phyloP scores from a whole-genome alignment of 495 filamentous ascomycete genomes.

The Penicillium bovifimosum region DNA sequence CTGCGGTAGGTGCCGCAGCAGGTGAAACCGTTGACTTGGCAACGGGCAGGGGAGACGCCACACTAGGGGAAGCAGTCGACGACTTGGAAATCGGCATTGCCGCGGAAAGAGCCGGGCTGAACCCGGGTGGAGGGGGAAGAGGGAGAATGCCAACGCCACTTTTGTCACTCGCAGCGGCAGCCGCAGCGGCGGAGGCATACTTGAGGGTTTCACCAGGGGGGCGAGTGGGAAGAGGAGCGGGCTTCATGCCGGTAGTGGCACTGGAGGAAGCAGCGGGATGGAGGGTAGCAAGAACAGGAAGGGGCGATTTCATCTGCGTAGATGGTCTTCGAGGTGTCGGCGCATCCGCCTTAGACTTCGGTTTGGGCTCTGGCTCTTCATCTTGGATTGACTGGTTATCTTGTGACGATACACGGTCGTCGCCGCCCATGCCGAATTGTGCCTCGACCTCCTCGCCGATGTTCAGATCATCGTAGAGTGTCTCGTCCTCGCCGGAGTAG shows the following conservation, averaged over 20 bases:
- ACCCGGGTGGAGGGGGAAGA: conserved; percentile 79
- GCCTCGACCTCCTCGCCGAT: conserved; percentile 83
- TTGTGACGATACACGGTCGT: conserved; percentile 88
- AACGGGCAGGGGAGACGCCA: conserved; percentile 49
- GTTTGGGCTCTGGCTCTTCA: conserved; percentile 62
- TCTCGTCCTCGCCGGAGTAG: conserved; percentile 79
- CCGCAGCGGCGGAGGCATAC: conserved; percentile 93
- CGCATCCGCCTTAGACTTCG: conserved; percentile 43
- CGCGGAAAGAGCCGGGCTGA: conserved; percentile 41
- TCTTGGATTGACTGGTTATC: conserved; percentile 91
- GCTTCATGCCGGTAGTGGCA: conserved; percentile 77
- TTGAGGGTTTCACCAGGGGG: conserved; percentile 86
- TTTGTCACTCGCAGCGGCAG: conserved; percentile 89
- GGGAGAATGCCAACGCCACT: conserved; percentile 84
- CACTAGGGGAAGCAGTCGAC: conserved; percentile 49
- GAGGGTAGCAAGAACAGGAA: conserved; percentile 84
- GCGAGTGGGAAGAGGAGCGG: conserved; percentile 78
- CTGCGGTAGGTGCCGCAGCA: conserved; percentile 29
- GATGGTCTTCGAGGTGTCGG: conserved; percentile 68
- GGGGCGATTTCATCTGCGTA: conserved; percentile 85
- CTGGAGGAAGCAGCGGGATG: conserved; percentile 47
- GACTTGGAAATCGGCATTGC: conserved; percentile 43
- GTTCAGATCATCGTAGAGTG: conserved; percentile 91
- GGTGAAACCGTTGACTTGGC: conserved; percentile 32
- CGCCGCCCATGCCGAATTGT: conserved; percentile 71